Evolutionary conservation across 2,329 filamentous ascomycete genomes (phyloP).

Genomic region (Pseudogymnoascus sp.): DNA sequence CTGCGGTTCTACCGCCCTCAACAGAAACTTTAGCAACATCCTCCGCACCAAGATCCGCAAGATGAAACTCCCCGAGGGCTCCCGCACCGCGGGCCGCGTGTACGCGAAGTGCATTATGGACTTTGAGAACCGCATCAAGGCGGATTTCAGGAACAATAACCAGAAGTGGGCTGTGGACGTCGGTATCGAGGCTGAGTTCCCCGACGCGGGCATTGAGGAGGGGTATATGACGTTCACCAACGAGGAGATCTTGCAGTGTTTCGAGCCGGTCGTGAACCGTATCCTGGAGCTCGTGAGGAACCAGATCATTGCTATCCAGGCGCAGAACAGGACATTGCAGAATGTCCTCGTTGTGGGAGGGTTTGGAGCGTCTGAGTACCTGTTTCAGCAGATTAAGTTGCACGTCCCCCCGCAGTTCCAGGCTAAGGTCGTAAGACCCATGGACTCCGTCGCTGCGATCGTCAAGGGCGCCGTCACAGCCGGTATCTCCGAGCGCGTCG

Average conservation of each 20-base stretch:
- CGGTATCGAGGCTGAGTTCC: conserved; percentile 96
- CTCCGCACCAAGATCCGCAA: conserved; percentile 95
- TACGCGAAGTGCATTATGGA: conserved; percentile 99
- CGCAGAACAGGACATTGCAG: conserved; percentile 87
- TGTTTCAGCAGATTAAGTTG: conserved; percentile 98
- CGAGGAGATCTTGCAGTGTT: conserved; percentile 97
- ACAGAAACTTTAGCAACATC: conserved; percentile 98
- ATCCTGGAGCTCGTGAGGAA: conserved; percentile 94
- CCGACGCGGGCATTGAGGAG: conserved; percentile 95
- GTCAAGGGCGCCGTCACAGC: conserved; percentile 97
- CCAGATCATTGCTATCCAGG: conserved; percentile 98
- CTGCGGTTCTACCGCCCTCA: conserved; percentile 94
- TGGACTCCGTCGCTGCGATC: conserved; percentile 98
- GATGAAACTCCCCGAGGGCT: conserved; percentile 97
- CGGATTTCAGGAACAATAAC: conserved; percentile 97
- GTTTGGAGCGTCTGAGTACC: conserved; percentile 95
- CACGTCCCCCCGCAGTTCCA: conserved; percentile 98
- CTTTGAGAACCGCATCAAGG: conserved; percentile 99
- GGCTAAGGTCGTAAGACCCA: conserved; percentile 93
- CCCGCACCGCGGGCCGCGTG: conserved; percentile 93
- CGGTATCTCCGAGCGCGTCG: conserved; percentile 92
- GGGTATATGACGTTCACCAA: conserved; percentile 99
- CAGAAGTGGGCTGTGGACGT: conserved; percentile 99
- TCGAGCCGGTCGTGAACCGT: conserved; percentile 94
- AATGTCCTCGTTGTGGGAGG: conserved; percentile 97